A percentile compares a stretch with the other conserved stretches of the same genome.
Evolutionary conservation across 2,329 filamentous ascomycete genomes (phyloP).

Genomic region (Mollisiaceae sp.): DNA sequence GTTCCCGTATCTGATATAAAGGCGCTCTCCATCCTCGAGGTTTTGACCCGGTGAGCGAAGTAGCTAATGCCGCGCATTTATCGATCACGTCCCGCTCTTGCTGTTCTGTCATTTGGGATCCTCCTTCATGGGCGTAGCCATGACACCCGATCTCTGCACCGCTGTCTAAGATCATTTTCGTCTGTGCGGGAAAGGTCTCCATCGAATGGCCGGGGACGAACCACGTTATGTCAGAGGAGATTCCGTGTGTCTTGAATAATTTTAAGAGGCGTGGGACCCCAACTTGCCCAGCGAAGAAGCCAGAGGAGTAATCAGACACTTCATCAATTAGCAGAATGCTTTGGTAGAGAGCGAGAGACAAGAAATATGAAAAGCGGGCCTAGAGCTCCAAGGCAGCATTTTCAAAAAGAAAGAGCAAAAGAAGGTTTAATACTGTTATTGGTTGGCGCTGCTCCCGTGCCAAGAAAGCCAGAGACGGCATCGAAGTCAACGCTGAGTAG

Average conservation of each 20-base stretch:
- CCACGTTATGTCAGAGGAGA: constrained; percentile 61
- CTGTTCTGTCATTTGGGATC: constrained; percentile 50
- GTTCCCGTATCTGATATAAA: constrained; percentile 55
- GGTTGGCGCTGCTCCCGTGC: constrained; percentile 54
- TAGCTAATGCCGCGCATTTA: constrained; percentile 53
- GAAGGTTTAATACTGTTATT: constrained; percentile 62
- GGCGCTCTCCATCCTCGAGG: constrained; percentile 57
- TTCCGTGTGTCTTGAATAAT: constrained; percentile 55
- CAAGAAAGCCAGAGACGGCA: constrained; percentile 64
- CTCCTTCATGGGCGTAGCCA: constrained; percentile 42
- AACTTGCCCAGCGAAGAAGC: constrained; percentile 61
- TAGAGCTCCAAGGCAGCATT: not conserved
- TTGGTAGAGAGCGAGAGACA: no score
- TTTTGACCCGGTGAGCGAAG: constrained; percentile 49
- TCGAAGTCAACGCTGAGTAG: constrained; percentile 45
- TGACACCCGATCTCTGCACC: constrained; percentile 55
- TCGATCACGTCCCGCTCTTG: constrained; percentile 56
- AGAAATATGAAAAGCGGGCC: no score
- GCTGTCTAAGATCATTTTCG: constrained; percentile 54
- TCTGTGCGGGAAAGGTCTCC: constrained; percentile 60
- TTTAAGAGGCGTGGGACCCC: constrained; percentile 60
- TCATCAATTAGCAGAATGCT: no score
- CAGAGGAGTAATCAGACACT: constrained; percentile 33
- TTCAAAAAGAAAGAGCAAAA: constrained; percentile 31
- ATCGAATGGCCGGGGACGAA: constrained; percentile 64